These are phyloP conservation scores for Botryobasidium botryosum DNA, from an alignment of 768 basidiomycete species.

Conservation along the genomic window DNA sequence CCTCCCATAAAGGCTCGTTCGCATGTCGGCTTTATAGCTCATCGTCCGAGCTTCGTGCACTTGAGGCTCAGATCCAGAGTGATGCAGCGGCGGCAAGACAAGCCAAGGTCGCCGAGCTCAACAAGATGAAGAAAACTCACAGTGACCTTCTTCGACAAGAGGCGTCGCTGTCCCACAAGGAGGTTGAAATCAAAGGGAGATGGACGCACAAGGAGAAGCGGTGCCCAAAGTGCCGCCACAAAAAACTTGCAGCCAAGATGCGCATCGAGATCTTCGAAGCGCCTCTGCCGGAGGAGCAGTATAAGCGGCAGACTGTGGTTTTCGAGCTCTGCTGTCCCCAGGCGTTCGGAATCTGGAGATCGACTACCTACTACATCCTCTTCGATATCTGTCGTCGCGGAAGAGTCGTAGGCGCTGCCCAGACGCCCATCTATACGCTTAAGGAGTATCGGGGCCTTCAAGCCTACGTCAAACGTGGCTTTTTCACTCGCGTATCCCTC, in stretches of 20 bases:
- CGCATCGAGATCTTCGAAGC: conserved; percentile 27
- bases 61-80: background rate
- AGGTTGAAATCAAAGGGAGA: background rate
- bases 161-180: background rate
- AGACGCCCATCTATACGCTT: background rate
- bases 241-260: conserved; percentile 12
- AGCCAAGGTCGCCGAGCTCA: background rate
- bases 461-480: background rate
- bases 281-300: conserved; percentile 24
- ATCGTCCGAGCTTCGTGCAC: background rate
- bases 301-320: conserved; percentile 13
- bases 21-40: background rate
- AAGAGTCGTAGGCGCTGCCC: too few relatives aligned
- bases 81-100: background rate
- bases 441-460: background rate
- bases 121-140: background rate
- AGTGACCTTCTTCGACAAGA: too few relatives aligned
- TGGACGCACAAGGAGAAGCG: background rate
- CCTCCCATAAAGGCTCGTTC: conserved; percentile 15
- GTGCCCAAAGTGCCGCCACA: conserved; percentile 20
- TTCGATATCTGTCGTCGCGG: conserved; percentile 3
- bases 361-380: conserved; percentile 1
- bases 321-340: conserved; percentile 4
- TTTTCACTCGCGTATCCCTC: background rate
- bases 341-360: conserved; percentile 1